phyloP scores from a whole-genome alignment of 306 rosid genomes.

The Gleditsia sinensis region DNA sequence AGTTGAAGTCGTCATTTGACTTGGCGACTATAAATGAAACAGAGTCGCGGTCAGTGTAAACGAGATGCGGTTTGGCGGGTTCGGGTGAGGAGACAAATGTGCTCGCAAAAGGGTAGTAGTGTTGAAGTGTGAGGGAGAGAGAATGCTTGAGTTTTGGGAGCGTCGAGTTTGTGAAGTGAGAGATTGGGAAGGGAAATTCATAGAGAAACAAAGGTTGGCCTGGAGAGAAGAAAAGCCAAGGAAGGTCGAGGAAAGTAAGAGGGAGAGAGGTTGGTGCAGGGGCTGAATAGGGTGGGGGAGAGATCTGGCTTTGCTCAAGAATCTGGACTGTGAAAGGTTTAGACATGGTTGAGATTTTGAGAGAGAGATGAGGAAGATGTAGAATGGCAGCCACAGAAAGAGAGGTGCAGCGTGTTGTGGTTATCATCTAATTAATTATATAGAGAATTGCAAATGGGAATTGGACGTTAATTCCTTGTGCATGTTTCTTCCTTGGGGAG shows the following conservation, averaged over 20 bases:
- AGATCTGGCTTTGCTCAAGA: conserved; percentile 40
- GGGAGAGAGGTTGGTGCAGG: conserved; percentile 36
- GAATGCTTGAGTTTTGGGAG: conserved; percentile 55
- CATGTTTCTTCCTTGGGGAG: no score
- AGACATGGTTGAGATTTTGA: neutral
- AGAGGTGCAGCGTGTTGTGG: neutral
- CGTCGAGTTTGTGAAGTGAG: conserved; percentile 36
- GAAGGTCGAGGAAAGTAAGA: conserved; percentile 57
- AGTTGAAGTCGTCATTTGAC: conserved; percentile 39
- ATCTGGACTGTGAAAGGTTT: conserved; percentile 10
- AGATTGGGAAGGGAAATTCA: conserved; percentile 35
- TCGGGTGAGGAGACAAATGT: conserved; percentile 10
- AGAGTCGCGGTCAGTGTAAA: conserved; percentile 22
- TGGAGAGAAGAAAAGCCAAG: conserved; percentile 74
- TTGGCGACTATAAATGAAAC: conserved; percentile 30
- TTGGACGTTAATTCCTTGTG: no score
- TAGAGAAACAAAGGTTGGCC: conserved; percentile 54
- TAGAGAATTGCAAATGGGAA: no score
- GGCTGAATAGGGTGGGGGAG: conserved; percentile 32
- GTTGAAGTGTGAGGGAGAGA: conserved; percentile 54
- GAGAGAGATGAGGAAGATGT: neutral
- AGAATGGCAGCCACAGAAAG: no score
- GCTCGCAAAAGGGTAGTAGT: conserved; percentile 52
- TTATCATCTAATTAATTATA: no score
- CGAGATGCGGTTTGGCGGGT: conserved; percentile 41